Conservation (phyloP, 352 stramenopile genomes). For the Plasmopara halstedii region DNA sequence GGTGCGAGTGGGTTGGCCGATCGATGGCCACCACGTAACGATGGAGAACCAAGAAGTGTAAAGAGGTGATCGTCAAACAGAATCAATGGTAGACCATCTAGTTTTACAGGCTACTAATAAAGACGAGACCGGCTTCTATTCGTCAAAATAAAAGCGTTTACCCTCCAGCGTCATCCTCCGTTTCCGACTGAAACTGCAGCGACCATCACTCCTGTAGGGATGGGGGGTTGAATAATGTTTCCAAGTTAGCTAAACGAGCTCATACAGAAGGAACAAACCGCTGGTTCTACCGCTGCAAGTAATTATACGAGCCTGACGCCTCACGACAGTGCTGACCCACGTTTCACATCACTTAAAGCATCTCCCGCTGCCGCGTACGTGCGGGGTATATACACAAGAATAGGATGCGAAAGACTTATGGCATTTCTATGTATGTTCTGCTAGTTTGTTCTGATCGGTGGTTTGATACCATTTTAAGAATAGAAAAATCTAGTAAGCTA, state of each 20-base stretch:
- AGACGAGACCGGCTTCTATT: no score
- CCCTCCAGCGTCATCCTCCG: no score
- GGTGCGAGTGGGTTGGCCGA: no score
- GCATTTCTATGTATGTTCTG: not conserved
- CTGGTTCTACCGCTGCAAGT: constrained; percentile 6
- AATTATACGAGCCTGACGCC: not conserved
- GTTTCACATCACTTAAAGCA: not conserved
- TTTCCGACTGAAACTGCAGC: constrained; percentile 4
- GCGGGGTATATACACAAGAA: not conserved
- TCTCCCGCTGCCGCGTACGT: not conserved
- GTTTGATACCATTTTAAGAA: constrained; percentile 14
- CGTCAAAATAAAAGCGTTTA: no score
- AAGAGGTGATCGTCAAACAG: no score
- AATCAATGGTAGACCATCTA: no score
- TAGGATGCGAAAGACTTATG: constrained; percentile 7
- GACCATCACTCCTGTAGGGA: constrained; percentile 2
- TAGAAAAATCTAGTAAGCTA: constrained; percentile 1
- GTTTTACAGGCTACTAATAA: no score
- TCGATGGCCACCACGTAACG: no score
- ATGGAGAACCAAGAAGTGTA: no score
- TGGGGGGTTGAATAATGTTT: constrained; percentile 1
- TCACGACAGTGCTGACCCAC: not conserved
- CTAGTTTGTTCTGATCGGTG: not conserved
- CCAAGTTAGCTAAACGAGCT: constrained; percentile 5
- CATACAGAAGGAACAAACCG: constrained; percentile 6